Evolutionary conservation across 371 early-diverging fungal genomes (phyloP), one percentile per base, ranked within the genome.

Genomic region (Mortierella sp.): DNA sequence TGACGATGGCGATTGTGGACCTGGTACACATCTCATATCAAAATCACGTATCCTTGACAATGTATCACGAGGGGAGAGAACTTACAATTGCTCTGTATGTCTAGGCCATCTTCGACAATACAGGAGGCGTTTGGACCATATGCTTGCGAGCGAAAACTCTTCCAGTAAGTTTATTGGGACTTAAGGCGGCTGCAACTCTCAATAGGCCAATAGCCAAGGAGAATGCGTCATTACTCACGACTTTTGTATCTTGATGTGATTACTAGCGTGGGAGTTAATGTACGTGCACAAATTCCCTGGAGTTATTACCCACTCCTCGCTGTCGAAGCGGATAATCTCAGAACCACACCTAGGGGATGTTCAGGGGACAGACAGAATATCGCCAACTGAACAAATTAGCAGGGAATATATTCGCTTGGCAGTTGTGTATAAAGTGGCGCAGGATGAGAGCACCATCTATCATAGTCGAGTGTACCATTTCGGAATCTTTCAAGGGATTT

Each of bases 281-380:
- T 81, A 76, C 45, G 69, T 72, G 2, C 82, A 81, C 59, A 68
- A 62, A n/a, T 69, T 81, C 36, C 76, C 76, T 28, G 82, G 82
- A 48, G 28, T 55, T 4, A 72, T 81, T 57, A 75, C 69, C 2
- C 82, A 81, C 48, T 22, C 82, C 0, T 81, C 82, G 3, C n/a
- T 81, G 5, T 81, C 82, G 24, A 75, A 59, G 48, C 72, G 67
- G 1, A 13, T 71, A 36, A 8, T 72, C 10, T 69, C 70, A 11
- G 48, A 53, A 10, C 33, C 53, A 19, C 15, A 28, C 13, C 19
- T 33, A 69, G 32, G 55, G 11, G 28, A 55, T 28, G 16, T 24
- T 55, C 38, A 58, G 38, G 11, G 40, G 8, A 16, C 13, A n/a
- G 50, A 50, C n/a, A 21, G 50, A 50, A n/a, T 16, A n/a, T 33